phyloP scores from a whole-genome alignment of 345 rosid species.

The Cardamine chenopodiifolia region DNA sequence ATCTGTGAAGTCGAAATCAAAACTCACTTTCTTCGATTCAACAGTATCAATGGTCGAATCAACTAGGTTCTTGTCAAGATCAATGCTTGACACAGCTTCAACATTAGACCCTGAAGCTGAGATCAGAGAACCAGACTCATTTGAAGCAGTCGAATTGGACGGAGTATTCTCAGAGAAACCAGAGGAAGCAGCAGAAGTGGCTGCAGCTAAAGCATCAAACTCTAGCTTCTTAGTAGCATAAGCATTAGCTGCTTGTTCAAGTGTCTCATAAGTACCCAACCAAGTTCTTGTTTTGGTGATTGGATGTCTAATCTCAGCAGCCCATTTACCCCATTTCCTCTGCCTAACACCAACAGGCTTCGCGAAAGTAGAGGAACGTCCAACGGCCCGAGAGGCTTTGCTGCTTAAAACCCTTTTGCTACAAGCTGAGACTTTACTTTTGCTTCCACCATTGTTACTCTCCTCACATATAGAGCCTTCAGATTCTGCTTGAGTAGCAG shows the following conservation, averaged over 20 bases:
- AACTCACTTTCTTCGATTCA: constrained; percentile 6
- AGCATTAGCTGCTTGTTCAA: constrained; percentile 86
- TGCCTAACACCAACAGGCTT: constrained; percentile 75
- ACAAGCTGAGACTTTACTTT: constrained; percentile 25
- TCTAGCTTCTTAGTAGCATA: constrained; percentile 72
- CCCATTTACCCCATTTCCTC: constrained; percentile 99
- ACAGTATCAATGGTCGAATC: background rate
- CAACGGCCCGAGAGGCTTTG: constrained; percentile 41
- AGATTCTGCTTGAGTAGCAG: constrained; percentile 42
- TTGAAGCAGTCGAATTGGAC: constrained; percentile 15
- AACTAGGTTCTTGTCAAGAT: constrained; percentile 9
- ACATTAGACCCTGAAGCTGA: constrained; percentile 53
- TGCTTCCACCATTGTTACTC: constrained; percentile 52
- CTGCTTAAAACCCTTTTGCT: constrained; percentile 15
- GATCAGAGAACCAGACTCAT: constrained; percentile 28
- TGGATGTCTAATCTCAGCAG: constrained; percentile 95
- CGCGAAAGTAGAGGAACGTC: constrained; percentile 7
- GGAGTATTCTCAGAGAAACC: constrained; percentile 1
- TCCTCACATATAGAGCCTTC: constrained; percentile 60
- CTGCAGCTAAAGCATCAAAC: constrained; percentile 55
- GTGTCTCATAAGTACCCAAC: constrained; percentile 87
- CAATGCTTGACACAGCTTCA: constrained; percentile 41
- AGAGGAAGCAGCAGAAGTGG: constrained; percentile 20
- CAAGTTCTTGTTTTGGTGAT: constrained; percentile 65
- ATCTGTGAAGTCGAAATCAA: constrained; percentile 46